Evolutionary conservation across 305 asterid species (phyloP).

Genomic region (Fraxinus platypoda): DNA sequence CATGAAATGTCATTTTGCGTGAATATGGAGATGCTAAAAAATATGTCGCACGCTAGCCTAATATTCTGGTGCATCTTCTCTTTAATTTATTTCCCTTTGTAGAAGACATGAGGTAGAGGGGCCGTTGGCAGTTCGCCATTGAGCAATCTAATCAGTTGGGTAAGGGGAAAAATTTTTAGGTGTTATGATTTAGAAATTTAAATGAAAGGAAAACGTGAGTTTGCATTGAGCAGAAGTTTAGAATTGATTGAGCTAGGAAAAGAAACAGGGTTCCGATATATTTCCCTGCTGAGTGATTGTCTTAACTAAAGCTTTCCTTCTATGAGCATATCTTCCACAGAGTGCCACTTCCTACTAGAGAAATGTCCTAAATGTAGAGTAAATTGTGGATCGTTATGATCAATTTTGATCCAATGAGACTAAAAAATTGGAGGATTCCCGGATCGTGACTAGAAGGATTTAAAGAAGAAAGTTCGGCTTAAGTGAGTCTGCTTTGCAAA

Average conservation of each 20-base stretch:
- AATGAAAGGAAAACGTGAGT: background rate
- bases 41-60: background rate
- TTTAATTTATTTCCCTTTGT: background rate
- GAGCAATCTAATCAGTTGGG: background rate
- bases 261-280: background rate
- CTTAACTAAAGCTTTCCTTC: background rate
- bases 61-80: background rate
- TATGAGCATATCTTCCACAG: background rate
- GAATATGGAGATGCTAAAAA: background rate
- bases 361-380: background rate
- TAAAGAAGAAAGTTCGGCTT: background rate
- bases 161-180: background rate
- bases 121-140: background rate
- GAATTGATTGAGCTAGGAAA: background rate
- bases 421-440: background rate
- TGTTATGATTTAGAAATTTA: background rate
- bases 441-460: background rate
- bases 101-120: background rate
- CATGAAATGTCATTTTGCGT: background rate
- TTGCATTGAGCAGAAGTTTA: background rate
- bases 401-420: background rate
- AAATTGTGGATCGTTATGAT: background rate
- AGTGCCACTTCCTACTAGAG: background rate
- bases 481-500: background rate
- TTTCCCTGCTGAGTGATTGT: background rate